phyloP scores from a whole-genome alignment of 495 filamentous ascomycete genomes.

The Penicillium flavigenum region DNA sequence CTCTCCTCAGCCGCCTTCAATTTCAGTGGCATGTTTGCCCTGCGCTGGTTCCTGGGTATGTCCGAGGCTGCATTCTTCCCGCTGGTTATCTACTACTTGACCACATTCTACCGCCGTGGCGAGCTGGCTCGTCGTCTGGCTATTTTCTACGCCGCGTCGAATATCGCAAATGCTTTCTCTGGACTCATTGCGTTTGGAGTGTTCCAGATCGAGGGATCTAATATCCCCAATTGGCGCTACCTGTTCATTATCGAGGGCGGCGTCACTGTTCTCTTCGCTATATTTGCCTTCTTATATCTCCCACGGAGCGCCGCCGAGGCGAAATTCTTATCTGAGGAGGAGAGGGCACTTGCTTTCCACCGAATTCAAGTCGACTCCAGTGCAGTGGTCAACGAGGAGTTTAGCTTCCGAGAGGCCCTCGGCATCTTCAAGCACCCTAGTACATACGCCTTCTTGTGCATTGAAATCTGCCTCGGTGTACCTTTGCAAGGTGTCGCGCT shows the following conservation, averaged over 20 bases:
- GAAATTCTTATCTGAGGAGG: conserved; percentile 59
- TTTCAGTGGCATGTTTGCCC: conserved; percentile 64
- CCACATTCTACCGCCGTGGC: conserved; percentile 71
- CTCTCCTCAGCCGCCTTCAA: conserved; percentile 56
- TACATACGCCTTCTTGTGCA: conserved; percentile 61
- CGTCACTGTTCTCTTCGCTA: conserved; percentile 60
- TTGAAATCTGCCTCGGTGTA: conserved; percentile 75
- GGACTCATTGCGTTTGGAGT: conserved; percentile 74
- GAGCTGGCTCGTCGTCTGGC: conserved; percentile 73
- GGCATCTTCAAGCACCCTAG: conserved; percentile 62
- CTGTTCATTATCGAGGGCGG: conserved; percentile 75
- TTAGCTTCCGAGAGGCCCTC: conserved; percentile 63
- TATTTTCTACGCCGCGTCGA: conserved; percentile 75
- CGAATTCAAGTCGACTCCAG: conserved; percentile 75
- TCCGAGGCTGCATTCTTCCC: conserved; percentile 75
- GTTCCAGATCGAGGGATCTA: conserved; percentile 64
- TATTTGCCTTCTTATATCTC: conserved; percentile 68
- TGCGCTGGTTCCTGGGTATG: conserved; percentile 62
- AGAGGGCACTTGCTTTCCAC: conserved; percentile 68
- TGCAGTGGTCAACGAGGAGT: conserved; percentile 68
- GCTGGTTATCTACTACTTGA: conserved; percentile 60
- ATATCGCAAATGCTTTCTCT: conserved; percentile 71
- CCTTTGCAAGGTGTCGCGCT: conserved; percentile 68
- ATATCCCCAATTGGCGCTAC: conserved; percentile 64
- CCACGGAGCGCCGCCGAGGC: conserved; percentile 63